Percentiles rank a stretch among this genome's conserved stretches.
Conservation (phyloP, 148 eudicot species). For the Chenopodium quinoa region DNA sequence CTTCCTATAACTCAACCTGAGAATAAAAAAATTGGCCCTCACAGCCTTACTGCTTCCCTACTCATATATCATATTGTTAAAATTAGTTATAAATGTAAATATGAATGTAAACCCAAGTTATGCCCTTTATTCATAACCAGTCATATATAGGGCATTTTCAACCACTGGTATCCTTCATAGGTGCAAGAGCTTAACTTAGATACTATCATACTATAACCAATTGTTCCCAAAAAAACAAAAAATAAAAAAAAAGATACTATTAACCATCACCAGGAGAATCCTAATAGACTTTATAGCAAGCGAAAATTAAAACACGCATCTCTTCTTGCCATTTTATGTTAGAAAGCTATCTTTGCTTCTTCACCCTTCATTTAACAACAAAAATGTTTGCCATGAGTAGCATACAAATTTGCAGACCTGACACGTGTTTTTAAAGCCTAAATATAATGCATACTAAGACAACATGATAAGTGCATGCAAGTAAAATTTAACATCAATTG, state of each 20-base stretch:
- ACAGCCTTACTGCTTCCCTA: too few relatives aligned
- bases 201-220: too few relatives aligned
- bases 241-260: neutral
- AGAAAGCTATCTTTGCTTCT: neutral
- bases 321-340: slow-evolving; percentile 7
- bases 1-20: neutral
- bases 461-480: neutral
- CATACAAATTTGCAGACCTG: neutral
- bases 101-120: too few relatives aligned
- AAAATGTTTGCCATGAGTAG: neutral
- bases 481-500: neutral
- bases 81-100: too few relatives aligned
- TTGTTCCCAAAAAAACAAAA: too few relatives aligned
- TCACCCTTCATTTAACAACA: neutral
- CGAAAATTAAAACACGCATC: neutral
- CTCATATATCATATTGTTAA: too few relatives aligned
- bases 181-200: neutral
- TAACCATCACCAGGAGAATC: neutral
- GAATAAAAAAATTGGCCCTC: too few relatives aligned
- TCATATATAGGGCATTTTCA: neutral
- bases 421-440: neutral
- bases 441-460: neutral
- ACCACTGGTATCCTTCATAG: neutral
- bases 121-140: too few relatives aligned
- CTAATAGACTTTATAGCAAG: neutral